Conservation (phyloP, 2,329 filamentous ascomycete species). For the Plectosphaerella sp. region DNA sequence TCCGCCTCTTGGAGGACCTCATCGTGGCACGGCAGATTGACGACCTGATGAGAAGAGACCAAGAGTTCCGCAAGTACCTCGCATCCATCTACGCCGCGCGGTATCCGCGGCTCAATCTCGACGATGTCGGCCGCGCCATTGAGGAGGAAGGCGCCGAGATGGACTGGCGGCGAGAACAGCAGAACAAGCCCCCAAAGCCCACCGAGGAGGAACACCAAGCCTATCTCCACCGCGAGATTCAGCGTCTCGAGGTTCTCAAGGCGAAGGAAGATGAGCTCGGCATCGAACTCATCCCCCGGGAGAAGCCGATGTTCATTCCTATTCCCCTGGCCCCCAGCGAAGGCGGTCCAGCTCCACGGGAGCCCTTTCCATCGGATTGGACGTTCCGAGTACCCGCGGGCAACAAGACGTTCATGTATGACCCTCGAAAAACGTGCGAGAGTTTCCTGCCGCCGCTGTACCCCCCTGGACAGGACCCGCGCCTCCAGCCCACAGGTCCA, state of each 20-base stretch:
- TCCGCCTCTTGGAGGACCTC: slow-evolving; percentile 8
- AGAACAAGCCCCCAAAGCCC: slow-evolving; percentile 2
- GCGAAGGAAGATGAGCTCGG: background rate
- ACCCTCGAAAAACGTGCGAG: slow-evolving; percentile 9
- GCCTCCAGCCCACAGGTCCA: no score
- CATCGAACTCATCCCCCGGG: background rate
- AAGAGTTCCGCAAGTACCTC: slow-evolving; percentile 2
- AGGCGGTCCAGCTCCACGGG: slow-evolving; percentile 6
- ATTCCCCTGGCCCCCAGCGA: slow-evolving; percentile 6
- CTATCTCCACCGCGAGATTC: background rate
- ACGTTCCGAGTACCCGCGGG: slow-evolving; percentile 1
- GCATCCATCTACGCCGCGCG: slow-evolving; percentile 6
- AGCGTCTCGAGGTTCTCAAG: background rate
- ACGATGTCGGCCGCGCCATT: slow-evolving; percentile 6
- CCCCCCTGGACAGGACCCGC: no score
- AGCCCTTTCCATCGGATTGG: slow-evolving; percentile 13
- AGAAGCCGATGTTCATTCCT: no score
- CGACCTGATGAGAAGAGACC: background rate
- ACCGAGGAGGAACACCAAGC: background rate
- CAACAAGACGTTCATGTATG: slow-evolving; percentile 1
- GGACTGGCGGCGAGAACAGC: background rate
- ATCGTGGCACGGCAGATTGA: slow-evolving; percentile 5
- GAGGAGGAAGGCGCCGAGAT: background rate
- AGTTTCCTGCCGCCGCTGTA: slow-evolving; percentile 4
- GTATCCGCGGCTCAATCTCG: slow-evolving; percentile 7